Percentiles rank a stretch among this genome's conserved stretches.
These are phyloP conservation scores for Tricholoma hemisulphureum DNA, from an alignment of 768 basidiomycete genomes.

Conservation along the genomic window DNA sequence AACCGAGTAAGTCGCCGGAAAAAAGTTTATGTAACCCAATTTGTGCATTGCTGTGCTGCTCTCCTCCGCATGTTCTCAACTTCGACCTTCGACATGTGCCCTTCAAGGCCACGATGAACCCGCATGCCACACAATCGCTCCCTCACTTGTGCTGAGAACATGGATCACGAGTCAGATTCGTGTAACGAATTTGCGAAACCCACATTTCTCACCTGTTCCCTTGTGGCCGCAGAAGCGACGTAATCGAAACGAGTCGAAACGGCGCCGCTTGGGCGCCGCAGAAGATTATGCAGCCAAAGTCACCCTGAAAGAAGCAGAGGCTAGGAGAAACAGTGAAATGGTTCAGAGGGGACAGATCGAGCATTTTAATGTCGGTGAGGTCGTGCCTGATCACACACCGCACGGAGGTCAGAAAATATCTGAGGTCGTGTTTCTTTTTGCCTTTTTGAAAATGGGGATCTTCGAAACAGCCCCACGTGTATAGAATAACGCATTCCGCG, in stretches of 20 bases:
- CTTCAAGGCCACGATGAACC: not conserved
- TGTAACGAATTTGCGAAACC: not conserved
- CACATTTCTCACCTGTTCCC: not conserved
- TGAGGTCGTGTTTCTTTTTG: too few relatives aligned
- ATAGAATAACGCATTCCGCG: too few relatives aligned
- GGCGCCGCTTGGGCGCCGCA: too few relatives aligned
- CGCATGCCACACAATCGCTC: not conserved
- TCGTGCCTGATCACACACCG: too few relatives aligned
- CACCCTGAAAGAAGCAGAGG: not conserved
- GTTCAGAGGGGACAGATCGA: not conserved
- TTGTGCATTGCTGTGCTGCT: not conserved
- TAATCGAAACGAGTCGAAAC: constrained; percentile 1
- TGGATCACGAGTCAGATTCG: not conserved
- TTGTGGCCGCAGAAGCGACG: not conserved
- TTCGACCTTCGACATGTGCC: not conserved
- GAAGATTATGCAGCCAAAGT: not conserved
- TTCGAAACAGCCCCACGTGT: too few relatives aligned
- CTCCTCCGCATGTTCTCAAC: not conserved
- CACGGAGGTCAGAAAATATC: too few relatives aligned
- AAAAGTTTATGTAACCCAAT: not conserved
- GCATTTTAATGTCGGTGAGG: not conserved
- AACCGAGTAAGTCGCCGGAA: not conserved
- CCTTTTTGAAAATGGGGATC: too few relatives aligned
- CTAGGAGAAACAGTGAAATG: not conserved
- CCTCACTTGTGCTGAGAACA: not conserved